phyloP scores from a whole-genome alignment of 2,329 filamentous ascomycete species.

The Colletotrichum scovillei region DNA sequence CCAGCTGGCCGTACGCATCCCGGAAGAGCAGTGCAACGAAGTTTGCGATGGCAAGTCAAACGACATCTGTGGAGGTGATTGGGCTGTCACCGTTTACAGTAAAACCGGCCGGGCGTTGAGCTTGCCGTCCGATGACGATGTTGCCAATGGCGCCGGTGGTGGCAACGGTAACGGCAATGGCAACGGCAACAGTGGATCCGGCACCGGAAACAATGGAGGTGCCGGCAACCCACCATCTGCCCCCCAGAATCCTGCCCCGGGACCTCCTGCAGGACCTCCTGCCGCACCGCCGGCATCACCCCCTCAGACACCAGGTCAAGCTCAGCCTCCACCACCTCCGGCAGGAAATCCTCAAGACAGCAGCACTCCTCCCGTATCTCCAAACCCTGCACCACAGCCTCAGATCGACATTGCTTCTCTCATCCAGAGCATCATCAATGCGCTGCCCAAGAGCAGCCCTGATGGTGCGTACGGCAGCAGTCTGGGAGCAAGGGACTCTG shows the following conservation, averaged over 20 bases:
- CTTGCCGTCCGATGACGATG: conserved; percentile 19
- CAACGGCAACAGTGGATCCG: background rate
- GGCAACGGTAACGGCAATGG: background rate
- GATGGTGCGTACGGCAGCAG: conserved; percentile 20
- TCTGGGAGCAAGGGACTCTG: conserved; percentile 31
- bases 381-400: background rate
- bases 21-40: conserved; percentile 26
- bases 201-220: background rate
- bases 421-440: conserved; percentile 29
- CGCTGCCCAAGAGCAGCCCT: conserved; percentile 16
- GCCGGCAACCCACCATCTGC: background rate
- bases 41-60: conserved; percentile 26
- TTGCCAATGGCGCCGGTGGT: background rate
- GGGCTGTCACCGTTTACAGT: conserved; percentile 37
- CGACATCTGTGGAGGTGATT: conserved; percentile 35
- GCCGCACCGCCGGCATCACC: background rate
- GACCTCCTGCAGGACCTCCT: background rate
- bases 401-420: conserved; percentile 18
- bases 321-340: background rate
- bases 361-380: background rate
- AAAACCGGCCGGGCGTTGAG: conserved; percentile 22
- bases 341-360: background rate
- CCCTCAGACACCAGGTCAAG: background rate
- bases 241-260: background rate
- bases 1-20: conserved; percentile 29